Base-by-base conservation (phyloP, 139 green algal genomes). In the Axilococcus clingmanii region DNA sequence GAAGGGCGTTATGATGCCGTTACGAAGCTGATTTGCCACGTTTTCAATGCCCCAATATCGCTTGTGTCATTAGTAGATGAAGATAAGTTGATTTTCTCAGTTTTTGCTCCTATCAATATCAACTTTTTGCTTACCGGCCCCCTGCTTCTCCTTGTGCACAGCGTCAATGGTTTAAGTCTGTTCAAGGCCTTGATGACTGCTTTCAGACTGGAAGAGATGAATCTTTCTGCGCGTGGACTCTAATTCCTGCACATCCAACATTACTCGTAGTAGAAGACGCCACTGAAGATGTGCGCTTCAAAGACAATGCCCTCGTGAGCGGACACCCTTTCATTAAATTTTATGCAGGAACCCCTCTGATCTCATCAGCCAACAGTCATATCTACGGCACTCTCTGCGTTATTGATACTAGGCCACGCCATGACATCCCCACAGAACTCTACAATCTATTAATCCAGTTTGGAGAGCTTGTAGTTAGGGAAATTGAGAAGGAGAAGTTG, bases 151-250 rank as follows among this genome's bases (percentile, higher is more conserved):
- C 7, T 3, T 9, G 7, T 28, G 48, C 59, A 68, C 43, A 91
- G 22, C 65, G 83, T 42, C 82, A 94, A 66, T 94, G 80, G 82
- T 94, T 94, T 68, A 93, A 90, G 61, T 78, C 65, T 7, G 61
- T 61, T 14, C 47, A 74, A 48, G 83, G 83, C 2, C 44, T 87
- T 43, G 40, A 52, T 7, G 53, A 42, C 15, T 57, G 78, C 11
- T 60, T 27, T 12, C 47, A 84, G 54, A 93, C 85, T 2, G 57
- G 68, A 23, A 55, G 85, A 3, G 52, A 71, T 34, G 71, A 61
- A 2, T 91, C 80, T 5, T 94, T 94, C 65, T 94, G 85, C 42
- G 80, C 77, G 4, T 90, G 79, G 77, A 92, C 82, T 2, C 68
- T 94, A 36, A 68, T 93, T 42, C 82, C 79, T 0, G 33, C 69